phyloP scores from a whole-genome alignment of 164 flowering plant species.

The Liquidambar formosana region DNA sequence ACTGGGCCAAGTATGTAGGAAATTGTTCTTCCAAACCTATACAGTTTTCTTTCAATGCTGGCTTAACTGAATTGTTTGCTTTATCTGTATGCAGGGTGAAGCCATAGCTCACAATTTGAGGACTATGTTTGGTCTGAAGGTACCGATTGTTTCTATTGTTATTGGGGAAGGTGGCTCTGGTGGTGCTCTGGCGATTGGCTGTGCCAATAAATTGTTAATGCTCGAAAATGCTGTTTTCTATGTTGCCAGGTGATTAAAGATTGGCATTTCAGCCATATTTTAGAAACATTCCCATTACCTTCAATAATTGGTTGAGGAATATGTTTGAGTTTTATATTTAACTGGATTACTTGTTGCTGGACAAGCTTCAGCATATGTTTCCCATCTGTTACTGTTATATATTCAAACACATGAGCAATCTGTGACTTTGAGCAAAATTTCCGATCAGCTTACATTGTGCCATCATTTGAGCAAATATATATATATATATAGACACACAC shows the following conservation, averaged over 20 bases:
- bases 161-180: constrained; percentile 99
- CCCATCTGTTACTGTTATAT: neutral
- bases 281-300: neutral
- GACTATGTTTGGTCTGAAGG: constrained; percentile 91
- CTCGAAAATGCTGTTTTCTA: constrained; percentile 97
- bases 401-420: neutral
- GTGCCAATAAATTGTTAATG: constrained; percentile 89
- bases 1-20: constrained; percentile 76
- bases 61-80: constrained; percentile 11
- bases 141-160: constrained; percentile 86
- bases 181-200: constrained; percentile 97
- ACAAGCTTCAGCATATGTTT: neutral
- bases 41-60: neutral
- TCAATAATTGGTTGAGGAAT: neutral
- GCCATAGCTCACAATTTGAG: constrained; percentile 91
- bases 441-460: no score
- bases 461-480: no score
- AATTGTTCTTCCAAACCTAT: neutral
- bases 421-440: no score
- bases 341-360: neutral
- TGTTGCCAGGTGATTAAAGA: constrained; percentile 83
- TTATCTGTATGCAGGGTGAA: constrained; percentile 68
- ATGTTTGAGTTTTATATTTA: neutral
- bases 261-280: neutral
- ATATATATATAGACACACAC: no score